phyloP scores from a whole-genome alignment of 2,329 filamentous ascomycete genomes.

The Pseudomassariella vexata region DNA sequence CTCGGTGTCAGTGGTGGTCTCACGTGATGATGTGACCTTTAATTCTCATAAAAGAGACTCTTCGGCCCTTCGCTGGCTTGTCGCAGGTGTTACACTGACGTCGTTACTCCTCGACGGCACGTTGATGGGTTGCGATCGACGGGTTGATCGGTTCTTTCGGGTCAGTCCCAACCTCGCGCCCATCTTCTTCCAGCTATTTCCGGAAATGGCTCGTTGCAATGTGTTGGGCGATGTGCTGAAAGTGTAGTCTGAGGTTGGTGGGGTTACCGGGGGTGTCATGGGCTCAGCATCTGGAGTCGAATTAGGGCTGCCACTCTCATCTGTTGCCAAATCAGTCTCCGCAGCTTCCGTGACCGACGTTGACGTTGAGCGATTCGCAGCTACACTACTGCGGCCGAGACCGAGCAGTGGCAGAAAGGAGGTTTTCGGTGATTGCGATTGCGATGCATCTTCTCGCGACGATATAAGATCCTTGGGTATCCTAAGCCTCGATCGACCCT shows the following conservation, averaged over 20 bases:
- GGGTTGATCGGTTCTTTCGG: conserved; percentile 43
- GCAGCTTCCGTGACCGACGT: conserved; percentile 36
- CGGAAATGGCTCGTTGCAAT: conserved; percentile 47
- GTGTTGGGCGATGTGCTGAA: conserved; percentile 47
- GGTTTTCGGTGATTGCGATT: conserved; percentile 40
- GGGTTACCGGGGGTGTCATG: conserved; percentile 70
- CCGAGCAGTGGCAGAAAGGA: conserved; percentile 36
- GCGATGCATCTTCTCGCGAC: conserved; percentile 30
- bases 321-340: conserved; percentile 49
- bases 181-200: conserved; percentile 60
- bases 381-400: conserved; percentile 29
- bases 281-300: conserved; percentile 53
- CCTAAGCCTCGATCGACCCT: conserved; percentile 32
- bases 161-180: conserved; percentile 55
- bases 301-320: conserved; percentile 59
- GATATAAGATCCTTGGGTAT: conserved; percentile 27
- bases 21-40: conserved; percentile 50
- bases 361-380: conserved; percentile 34
- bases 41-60: conserved; percentile 51
- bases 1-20: conserved; percentile 25
- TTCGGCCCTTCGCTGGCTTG: too few relatives aligned
- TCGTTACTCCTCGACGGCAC: conserved; percentile 36
- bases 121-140: conserved; percentile 35
- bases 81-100: conserved; percentile 23
- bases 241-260: conserved; percentile 55